These are phyloP conservation scores for Nannizziopsis arthrosporioides DNA, from an alignment of 2,329 filamentous ascomycete species.

Conservation along the genomic window DNA sequence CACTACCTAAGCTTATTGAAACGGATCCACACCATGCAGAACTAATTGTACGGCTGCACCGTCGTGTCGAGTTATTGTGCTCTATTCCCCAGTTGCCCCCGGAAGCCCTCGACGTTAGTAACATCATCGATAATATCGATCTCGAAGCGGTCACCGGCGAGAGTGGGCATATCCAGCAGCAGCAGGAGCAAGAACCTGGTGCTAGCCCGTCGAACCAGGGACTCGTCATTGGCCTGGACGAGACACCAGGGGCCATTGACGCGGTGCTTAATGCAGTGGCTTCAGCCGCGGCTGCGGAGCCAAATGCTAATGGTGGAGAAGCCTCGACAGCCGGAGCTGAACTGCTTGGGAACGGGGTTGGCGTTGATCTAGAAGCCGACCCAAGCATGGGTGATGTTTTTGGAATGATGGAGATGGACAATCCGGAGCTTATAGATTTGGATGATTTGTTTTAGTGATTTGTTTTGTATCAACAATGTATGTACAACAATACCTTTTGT, in stretches of 20 bases:
- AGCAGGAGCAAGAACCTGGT: constrained; percentile 5
- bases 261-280: constrained; percentile 32
- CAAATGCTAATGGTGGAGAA: constrained; percentile 6
- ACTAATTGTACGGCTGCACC: constrained; percentile 35
- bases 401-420: constrained; percentile 33
- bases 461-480: no score
- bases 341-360: constrained; percentile 16
- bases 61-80: constrained; percentile 34
- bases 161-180: constrained; percentile 9
- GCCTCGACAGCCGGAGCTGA: constrained; percentile 19
- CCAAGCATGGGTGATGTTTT: constrained; percentile 33
- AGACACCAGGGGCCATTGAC: constrained; percentile 27
- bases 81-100: constrained; percentile 22
- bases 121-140: constrained; percentile 35
- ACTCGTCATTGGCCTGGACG: constrained; percentile 11
- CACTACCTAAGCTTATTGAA: constrained; percentile 31
- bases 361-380: constrained; percentile 21
- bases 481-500: no score
- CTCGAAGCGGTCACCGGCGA: constrained; percentile 19
- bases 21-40: constrained; percentile 36
- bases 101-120: constrained; percentile 28
- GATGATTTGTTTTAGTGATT: constrained; percentile 17
- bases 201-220: background rate
- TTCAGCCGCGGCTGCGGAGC: constrained; percentile 25
- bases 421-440: constrained; percentile 35